Evolutionary conservation across 495 filamentous ascomycete species (phyloP), one percentile per base, ranked within the genome.

Genomic region (Neurospora terricola): DNA sequence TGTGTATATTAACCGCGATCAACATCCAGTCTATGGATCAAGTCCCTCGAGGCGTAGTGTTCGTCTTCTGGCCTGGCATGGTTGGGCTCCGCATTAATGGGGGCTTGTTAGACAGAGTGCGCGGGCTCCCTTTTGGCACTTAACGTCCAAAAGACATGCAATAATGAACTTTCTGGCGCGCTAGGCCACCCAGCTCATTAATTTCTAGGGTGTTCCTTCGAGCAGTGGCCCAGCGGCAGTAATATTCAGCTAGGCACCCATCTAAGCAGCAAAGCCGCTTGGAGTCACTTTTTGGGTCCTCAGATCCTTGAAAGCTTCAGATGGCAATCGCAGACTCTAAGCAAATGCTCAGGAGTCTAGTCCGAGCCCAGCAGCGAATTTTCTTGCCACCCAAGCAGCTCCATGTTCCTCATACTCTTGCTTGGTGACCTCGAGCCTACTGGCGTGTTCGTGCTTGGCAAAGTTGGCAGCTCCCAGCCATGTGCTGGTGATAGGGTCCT

Each of bases 381-480:
- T 92, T 74, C 88, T 89, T 40, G 87, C 88, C 30, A 91, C 86
- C 93, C 93, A 98, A 30, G 82, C 86, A 70, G 89, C 89, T 36
- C 96, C 96, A 79, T 93, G 80, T 80, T 99, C 96, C 69, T 93
- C 88, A 80, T 98, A 98, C 78, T 99, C 94, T 72, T 92, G 87
- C 73, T 93, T 92, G 7, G 92, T 94, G 16, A 98, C 92, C 0
- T 89, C 87, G 12, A 93, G 81, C 45, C 84, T 83, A 73, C 88
- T 84, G 68, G 94, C 76, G 43, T 90, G 86, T 71, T 85, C 86
- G 78, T 96, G 89, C 38, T 80, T 86, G 2, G 93, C 94, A 70
- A 97, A 84, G 43, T 87, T 87, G 34, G 91, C 91, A 18, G 91
- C 96, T 21, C 96, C 96, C 3, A 88, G 80, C 96, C 96, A 99